A percentile compares a stretch with the other conserved stretches of the same genome.
phyloP scores from a whole-genome alignment of 1,139 yeast genomes.

The Maudiozyma humilis region DNA sequence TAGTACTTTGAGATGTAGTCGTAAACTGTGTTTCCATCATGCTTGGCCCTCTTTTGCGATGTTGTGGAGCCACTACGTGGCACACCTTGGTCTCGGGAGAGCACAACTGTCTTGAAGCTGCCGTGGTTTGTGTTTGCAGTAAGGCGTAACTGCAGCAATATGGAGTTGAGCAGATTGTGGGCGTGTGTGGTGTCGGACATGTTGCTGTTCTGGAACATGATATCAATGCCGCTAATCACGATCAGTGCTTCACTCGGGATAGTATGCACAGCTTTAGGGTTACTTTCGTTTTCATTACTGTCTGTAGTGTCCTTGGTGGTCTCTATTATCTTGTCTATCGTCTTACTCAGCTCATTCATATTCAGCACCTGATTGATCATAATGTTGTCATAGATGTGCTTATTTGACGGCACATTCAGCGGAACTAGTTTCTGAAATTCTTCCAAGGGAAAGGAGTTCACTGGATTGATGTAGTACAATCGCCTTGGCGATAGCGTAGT shows the following conservation, averaged over 20 bases:
- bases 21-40: conserved; percentile 20
- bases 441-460: conserved; percentile 24
- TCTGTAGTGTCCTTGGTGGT: not conserved
- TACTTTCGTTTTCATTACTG: not conserved
- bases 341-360: conserved; percentile 19
- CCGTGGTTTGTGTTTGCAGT: conserved; percentile 11
- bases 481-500: not conserved
- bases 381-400: conserved; percentile 22
- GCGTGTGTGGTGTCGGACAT: conserved; percentile 15
- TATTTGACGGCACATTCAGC: conserved; percentile 7
- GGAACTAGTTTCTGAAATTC: conserved; percentile 20
- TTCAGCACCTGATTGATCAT: conserved; percentile 23
- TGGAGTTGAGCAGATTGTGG: conserved; percentile 19
- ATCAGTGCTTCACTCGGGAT: conserved; percentile 6
- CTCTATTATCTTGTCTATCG: conserved; percentile 17
- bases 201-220: conserved; percentile 25
- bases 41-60: conserved; percentile 6
- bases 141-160: conserved; percentile 19
- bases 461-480: conserved; percentile 23
- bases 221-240: conserved; percentile 23
- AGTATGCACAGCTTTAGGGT: no score
- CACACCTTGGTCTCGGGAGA: conserved; percentile 1
- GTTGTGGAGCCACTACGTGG: not conserved
- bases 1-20: conserved; percentile 23
- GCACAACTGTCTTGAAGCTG: not conserved